Evolutionary conservation across 2,329 filamentous ascomycete species (phyloP), one percentile per base, ranked within the genome.

Genomic region (Pseudogymnoascus sp.): DNA sequence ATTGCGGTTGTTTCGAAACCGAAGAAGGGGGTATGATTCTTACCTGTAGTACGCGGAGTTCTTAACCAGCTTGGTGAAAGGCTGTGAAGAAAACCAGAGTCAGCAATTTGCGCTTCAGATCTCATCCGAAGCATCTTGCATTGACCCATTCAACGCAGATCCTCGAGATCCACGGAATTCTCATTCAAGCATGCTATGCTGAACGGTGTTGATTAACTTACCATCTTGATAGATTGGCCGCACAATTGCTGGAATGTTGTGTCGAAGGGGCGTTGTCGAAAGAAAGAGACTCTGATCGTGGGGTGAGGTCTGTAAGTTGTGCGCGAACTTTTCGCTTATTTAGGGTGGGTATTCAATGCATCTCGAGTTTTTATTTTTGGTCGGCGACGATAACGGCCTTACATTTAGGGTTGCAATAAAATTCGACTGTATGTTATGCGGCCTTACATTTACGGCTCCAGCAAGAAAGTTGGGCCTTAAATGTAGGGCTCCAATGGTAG

Each of bases 101-200:
- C 92, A 96, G 92, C 92, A 96, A 96, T 96, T 96, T 85, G 85
- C 92, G 91, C 92, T 96, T 96, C 92, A 96, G 92, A 79, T 75
- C 76, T 78, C 77, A 68, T 89, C 89, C 92, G 92, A 96, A 96
- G 91, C 91, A 95, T 90, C 90, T 96, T 96, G 92, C 90, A 83
- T 81, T 80, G 89, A 94, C 88, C 88, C 87, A 52, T 52, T 82
- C 69, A 58, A 65, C 71, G 67, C 64, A 64, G 61, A 61, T 66
- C 57, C 64, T 57, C 63, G 63, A 59, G 59, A 65, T 66, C 59
- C 60, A 59, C 60, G 62, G 57, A 45, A 59, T 61, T 19, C 57
- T 52, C 58, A 28, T 59, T 56, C 18, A 59, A 61, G 37, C 62
- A 60, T 65, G 55, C 9, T 37, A 34, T 62, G 30, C 48, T 61